These are phyloP conservation scores for Allantophomopsis cytisporea DNA, from an alignment of 2,329 filamentous ascomycete genomes.

Conservation along the genomic window DNA sequence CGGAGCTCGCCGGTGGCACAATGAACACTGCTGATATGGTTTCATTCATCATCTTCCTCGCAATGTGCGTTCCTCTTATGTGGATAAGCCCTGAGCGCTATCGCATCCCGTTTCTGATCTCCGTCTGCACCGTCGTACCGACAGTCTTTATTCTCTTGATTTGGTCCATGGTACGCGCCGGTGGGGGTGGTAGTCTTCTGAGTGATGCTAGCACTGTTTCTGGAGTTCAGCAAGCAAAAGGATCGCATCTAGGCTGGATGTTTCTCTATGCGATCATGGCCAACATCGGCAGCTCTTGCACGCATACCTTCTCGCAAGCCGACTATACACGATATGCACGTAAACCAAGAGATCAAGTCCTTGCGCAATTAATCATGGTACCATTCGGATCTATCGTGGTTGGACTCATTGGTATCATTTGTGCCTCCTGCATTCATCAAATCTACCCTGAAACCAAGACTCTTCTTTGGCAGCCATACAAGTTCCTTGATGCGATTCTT, in stretches of 20 bases:
- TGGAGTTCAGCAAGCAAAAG: no score
- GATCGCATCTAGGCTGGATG: constrained; percentile 11
- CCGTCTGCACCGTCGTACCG: no score
- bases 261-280: constrained; percentile 24
- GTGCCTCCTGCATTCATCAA: constrained; percentile 27
- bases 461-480: constrained; percentile 15
- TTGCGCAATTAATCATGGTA: constrained; percentile 23
- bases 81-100: constrained; percentile 21
- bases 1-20: no score
- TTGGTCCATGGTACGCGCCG: no score
- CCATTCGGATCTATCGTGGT: constrained; percentile 22
- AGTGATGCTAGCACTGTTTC: no score
- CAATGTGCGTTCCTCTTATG: constrained; percentile 24
- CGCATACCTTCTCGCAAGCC: constrained; percentile 27
- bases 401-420: constrained; percentile 25
- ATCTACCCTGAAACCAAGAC: constrained; percentile 28
- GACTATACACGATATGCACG: constrained; percentile 28
- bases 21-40: constrained; percentile 23
- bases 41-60: constrained; percentile 21
- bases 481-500: constrained; percentile 1
- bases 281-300: constrained; percentile 27
- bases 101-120: no score
- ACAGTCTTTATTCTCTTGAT: no score
- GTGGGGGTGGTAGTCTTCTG: no score
- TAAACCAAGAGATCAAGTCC: constrained; percentile 23